Base-by-base conservation (phyloP, 768 basidiomycete genomes). In the Suillus clintonianus region DNA sequence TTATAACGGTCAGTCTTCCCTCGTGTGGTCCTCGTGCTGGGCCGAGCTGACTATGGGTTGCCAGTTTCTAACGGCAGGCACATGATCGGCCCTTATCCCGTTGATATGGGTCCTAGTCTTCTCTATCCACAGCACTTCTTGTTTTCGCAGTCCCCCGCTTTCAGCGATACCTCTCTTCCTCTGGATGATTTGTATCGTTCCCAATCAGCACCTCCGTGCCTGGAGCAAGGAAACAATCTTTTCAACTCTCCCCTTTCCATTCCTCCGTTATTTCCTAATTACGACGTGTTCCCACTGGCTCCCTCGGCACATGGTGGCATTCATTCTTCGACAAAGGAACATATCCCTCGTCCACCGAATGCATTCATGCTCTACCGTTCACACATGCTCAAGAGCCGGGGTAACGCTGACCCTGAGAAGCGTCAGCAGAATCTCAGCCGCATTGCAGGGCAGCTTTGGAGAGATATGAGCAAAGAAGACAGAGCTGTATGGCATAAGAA, bases 351-450 rank as follows among this genome's bases (percentile, higher is more conserved):
- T 8, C 82, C 86, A 0, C 72, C 83, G 15, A 86, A 87, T 69
- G 84, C 86, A 15, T 87, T 87, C 72, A 83, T 87, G 66, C 74
- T 87, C 56, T 87, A 82, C 73, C 79, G 86, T 48, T 83, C 83
- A 27, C 79, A 84, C 64, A 78, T 85, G 30, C 76, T 86, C 13
- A 80, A 81, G 66, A 77, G 73, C 3, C 76, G 75, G 22, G 63
- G 76, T 13, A 78, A 85, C 50, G 81, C 82, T 3, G 74, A 79
- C 27, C 75, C 82, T 42, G 83, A 85, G 72, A 79, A 78, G 51
- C 80, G 83, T 53, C 86, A 88, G 71, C 83, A 85, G 72, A 83
- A 85, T 62, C 79, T 86, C 64, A 82, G 81, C 64, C 77, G 82
- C 62, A 78, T 86, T 65, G 84, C 82, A 10, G 86, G 82, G 7